Base-by-base conservation (phyloP, 495 filamentous ascomycete genomes). In the Hypoxylon perforatum region DNA sequence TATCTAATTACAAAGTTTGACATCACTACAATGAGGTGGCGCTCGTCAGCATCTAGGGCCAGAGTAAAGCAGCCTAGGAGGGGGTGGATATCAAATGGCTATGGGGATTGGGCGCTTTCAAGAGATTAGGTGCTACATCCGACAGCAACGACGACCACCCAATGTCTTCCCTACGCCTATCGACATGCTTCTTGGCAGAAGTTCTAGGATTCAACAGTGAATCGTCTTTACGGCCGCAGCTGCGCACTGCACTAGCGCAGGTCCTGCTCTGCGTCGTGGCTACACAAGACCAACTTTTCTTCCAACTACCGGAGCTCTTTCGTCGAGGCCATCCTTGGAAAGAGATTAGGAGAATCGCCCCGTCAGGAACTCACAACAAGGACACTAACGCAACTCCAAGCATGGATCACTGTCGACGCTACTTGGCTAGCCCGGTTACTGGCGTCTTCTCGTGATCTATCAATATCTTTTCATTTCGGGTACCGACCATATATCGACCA, bases 211-310 rank as follows among this genome's bases (percentile, higher is more conserved):
- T 57, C 56, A 60, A 50, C 41, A 54, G 55, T 61, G 56, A 55
- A 60, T 64, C 51, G 11, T 38, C 33, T 46, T 64, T 64, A 64
- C 66, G 66, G 66, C 66, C 66, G 61, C 66, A 69, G 49, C 50
- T 54, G 18, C 60, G 38, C 38, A 54, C 56, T 8, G 51, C 61
- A 52, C 66, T 69, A 69, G 61, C 52, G 66, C 66, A 69, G 66
- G 66, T 69, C 66, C 66, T 68, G 45, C 41, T 57, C 23, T 69
- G 61, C 57, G 35, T 57, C 22, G 25, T 17, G 53, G 66, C 50
- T 61, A 64, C 56, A 60, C 51, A 39, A 41, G 25, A 7, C 7
- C 25, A 28, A 42, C 55, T 33, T 17, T 60, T 42, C 44, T 11
- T 11, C 28, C 56, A 53, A 52, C 59, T 63, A 56, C 55, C 55